Conservation (phyloP, 176 grass and related monocot species). For the Carex myosuroides region DNA sequence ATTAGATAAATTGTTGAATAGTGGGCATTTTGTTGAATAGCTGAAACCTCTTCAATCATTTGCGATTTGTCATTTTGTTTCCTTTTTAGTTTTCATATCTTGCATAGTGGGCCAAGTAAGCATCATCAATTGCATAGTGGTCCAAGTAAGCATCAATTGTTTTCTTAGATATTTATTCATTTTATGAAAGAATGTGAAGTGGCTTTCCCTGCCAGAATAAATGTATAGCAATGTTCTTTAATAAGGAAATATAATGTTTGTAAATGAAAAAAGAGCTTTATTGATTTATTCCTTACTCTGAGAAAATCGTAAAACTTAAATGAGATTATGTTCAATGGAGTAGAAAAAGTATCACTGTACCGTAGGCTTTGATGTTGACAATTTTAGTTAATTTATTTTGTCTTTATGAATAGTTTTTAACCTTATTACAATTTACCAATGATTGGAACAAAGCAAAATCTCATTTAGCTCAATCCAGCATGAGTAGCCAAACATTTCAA, state of each 20-base stretch:
- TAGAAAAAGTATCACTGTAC: neutral
- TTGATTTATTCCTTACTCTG: neutral
- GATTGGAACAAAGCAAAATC: neutral
- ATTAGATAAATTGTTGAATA: no score
- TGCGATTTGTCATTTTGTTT: no score
- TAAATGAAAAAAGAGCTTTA: neutral
- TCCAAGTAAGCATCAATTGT: constrained; percentile 46
- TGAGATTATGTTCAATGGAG: neutral
- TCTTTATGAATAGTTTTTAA: neutral
- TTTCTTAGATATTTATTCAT: neutral
- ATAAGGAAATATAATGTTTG: neutral
- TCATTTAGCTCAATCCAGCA: neutral
- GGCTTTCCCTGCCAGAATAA: neutral
- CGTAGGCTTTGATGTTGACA: neutral
- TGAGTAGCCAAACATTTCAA: neutral
- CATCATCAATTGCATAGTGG: no score
- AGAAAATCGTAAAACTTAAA: neutral
- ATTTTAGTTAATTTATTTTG: neutral
- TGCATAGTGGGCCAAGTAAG: no score
- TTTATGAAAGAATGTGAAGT: neutral
- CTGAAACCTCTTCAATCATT: no score
- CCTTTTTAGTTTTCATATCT: no score
- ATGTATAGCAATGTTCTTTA: neutral
- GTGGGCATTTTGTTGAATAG: no score
- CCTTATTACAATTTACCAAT: neutral